These are phyloP conservation scores for Sclerospora graminicola DNA, from an alignment of 352 stramenopile species.

Conservation along the genomic window DNA sequence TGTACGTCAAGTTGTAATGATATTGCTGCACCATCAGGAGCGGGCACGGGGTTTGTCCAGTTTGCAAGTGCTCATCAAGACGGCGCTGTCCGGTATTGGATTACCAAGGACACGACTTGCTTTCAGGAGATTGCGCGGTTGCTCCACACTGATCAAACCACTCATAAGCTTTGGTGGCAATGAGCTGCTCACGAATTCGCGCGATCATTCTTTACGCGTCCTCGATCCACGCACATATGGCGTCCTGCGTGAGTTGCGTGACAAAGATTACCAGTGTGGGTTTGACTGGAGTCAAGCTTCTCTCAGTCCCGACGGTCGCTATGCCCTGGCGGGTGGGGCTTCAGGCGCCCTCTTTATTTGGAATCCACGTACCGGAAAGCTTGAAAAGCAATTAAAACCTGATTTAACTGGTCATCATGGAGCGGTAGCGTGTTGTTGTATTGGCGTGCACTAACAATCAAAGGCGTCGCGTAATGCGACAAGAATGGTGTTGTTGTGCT, in stretches of 20 bases:
- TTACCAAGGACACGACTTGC: constrained; percentile 41
- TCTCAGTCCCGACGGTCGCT: constrained; percentile 57
- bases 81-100: constrained; percentile 69
- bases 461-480: constrained; percentile 57
- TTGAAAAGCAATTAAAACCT: constrained; percentile 45
- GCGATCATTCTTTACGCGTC: constrained; percentile 58
- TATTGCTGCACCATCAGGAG: constrained; percentile 33
- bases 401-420: constrained; percentile 40
- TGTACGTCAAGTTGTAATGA: constrained; percentile 80
- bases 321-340: constrained; percentile 41
- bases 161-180: constrained; percentile 56
- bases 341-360: constrained; percentile 54
- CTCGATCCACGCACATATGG: constrained; percentile 60
- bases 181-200: constrained; percentile 63
- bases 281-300: constrained; percentile 77
- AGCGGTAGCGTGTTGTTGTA: constrained; percentile 63
- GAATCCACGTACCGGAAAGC: constrained; percentile 37
- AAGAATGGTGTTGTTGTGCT: constrained; percentile 78
- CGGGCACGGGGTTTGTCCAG: constrained; percentile 31
- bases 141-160: constrained; percentile 66
- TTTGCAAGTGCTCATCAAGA: constrained; percentile 77
- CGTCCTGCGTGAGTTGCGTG: constrained; percentile 29
- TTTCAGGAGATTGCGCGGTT: constrained; percentile 38
- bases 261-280: constrained; percentile 51
- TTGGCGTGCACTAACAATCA: constrained; percentile 62